Base-by-base conservation (phyloP, 108 stramenopile species). In the Tribonema minus region DNA sequence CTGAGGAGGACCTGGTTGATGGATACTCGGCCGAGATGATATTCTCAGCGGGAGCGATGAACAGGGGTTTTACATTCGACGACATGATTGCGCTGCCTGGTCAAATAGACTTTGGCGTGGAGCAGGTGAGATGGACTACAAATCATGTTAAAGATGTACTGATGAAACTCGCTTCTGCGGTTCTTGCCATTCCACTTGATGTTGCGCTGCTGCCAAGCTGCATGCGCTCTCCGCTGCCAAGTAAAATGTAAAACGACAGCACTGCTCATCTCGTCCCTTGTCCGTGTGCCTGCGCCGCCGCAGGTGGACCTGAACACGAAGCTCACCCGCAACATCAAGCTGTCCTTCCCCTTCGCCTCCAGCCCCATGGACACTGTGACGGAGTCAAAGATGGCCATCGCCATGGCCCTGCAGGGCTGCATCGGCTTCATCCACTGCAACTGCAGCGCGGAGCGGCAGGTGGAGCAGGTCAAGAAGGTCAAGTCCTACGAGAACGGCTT, bases 361-460 rank as follows among this genome's bases (percentile, higher is more conserved):
- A 92, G 92, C 60, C 96, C 98, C 31, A 99, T 99, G 98, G 98
- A 99, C 89, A 99, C 98, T 39, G 98, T 99, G 20, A 87, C 86
- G 1, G 86, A 94, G 74, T 85, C 89, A 58, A 88, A 92, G 68
- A 98, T 98, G 96, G 98, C 98, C 40, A 96, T 99, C 77, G 85
- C 86, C 40, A 99, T 99, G 96, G 98, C 97, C 0, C 87, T 97
- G 40, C 95, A 97, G 86, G 98, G 98, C 3, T 96, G 96, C 25
- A 96, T 99, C 70, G 98, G 98, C 31, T 93, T 99, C 85, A 94
- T 99, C 64, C 98, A 99, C 83, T 96, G 94, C 68, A 98, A 98
- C 90, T 90, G 94, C 86, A 71, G 60, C 7, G 58, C 71, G 2
- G 12, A 64, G 27, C 37, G 58, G 41, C 97, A 99, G 86, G 99